Percentiles rank a stretch among this genome's conserved stretches.
Conservation (phyloP, 2,329 filamentous ascomycete genomes). For the Pleurostoma richardsiae region DNA sequence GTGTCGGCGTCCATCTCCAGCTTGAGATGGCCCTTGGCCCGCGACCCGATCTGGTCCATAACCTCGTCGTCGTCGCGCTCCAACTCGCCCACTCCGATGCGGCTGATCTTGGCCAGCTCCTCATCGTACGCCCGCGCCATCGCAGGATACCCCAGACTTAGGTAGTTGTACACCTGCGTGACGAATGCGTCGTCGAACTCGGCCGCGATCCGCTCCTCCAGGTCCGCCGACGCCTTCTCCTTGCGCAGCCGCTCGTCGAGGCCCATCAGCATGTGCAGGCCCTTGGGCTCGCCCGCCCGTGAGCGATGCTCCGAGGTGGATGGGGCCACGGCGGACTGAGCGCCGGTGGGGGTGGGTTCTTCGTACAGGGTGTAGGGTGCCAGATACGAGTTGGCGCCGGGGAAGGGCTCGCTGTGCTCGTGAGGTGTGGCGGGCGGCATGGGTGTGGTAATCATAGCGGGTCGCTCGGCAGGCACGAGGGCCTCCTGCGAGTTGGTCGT, state of each 20-base stretch:
- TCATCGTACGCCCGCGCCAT: conserved; percentile 78
- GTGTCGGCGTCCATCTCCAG: conserved; percentile 42
- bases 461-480: conserved; percentile 38
- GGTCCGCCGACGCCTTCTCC: conserved; percentile 44
- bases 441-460: conserved; percentile 47
- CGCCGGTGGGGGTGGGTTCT: conserved; percentile 23
- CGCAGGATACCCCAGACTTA: conserved; percentile 86
- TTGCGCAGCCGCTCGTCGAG: conserved; percentile 45
- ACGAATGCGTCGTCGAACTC: conserved; percentile 84
- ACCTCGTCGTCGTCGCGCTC: conserved; percentile 61
- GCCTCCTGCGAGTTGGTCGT: conserved; percentile 25
- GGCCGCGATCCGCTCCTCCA: conserved; percentile 45
- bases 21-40: conserved; percentile 74
- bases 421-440: conserved; percentile 31
- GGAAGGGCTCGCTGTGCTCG: conserved; percentile 31
- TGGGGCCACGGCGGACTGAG: neutral
- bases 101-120: conserved; percentile 78
- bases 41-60: conserved; percentile 31
- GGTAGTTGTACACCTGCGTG: conserved; percentile 95
- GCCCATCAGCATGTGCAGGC: conserved; percentile 43
- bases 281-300: conserved; percentile 26
- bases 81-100: conserved; percentile 64
- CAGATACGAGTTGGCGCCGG: conserved; percentile 29
- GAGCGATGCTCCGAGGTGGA: conserved; percentile 7
- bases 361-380: conserved; percentile 28